These are phyloP conservation scores for Musa troglodytarum DNA, from an alignment of 176 grass and related monocot genomes.

Conservation along the genomic window DNA sequence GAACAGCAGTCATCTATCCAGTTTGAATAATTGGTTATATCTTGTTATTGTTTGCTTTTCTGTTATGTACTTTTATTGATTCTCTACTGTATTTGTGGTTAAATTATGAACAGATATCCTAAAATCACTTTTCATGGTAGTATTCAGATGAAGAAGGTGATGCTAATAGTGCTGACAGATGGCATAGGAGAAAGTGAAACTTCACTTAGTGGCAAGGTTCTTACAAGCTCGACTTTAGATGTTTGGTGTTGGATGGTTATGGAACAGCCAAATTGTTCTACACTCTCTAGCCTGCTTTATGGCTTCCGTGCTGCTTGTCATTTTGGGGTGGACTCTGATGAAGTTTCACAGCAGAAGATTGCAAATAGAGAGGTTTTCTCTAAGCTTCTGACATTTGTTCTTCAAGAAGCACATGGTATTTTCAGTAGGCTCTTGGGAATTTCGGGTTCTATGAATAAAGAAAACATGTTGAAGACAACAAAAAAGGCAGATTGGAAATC, in stretches of 20 bases:
- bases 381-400: constrained; percentile 61
- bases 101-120: constrained; percentile 1
- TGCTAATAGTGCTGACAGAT: constrained; percentile 17
- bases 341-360: constrained; percentile 36
- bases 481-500: too few species aligned
- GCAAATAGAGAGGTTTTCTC: constrained; percentile 49
- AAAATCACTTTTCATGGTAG: constrained; percentile 25
- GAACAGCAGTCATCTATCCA: too few species aligned
- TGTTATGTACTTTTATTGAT: too few species aligned
- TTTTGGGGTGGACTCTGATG: constrained; percentile 45
- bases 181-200: neutral
- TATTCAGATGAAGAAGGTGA: constrained; percentile 61
- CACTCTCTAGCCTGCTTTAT: constrained; percentile 55
- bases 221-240: constrained; percentile 68
- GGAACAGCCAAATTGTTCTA: constrained; percentile 54
- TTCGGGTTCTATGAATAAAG: too few species aligned
- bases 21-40: too few species aligned
- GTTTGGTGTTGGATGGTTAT: constrained; percentile 82
- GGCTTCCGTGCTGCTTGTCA: constrained; percentile 58
- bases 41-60: too few species aligned
- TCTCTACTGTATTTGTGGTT: neutral
- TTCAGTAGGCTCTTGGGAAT: constrained; percentile 58
- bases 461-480: too few species aligned
- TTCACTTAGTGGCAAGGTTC: constrained; percentile 32
- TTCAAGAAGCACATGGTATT: constrained; percentile 49